Base-by-base conservation (phyloP, 139 green algal species). In the Chlamydomonas urium region DNA sequence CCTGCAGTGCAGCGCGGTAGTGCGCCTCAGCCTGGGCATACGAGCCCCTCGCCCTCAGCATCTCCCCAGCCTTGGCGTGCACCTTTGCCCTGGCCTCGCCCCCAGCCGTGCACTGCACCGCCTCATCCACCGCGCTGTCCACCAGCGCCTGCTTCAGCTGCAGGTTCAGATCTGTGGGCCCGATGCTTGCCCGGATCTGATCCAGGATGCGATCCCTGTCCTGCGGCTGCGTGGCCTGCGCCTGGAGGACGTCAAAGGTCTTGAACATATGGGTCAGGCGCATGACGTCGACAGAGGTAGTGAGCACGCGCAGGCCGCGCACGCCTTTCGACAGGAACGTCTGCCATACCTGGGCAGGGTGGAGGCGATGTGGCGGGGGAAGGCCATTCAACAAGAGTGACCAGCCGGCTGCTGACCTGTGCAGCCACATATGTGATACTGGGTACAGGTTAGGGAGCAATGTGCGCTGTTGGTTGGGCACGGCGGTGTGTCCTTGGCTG, bases 1-100 rank as follows among this genome's bases (percentile, higher is more conserved):
- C 31, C 1, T 78, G 63, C 50, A 73, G 50, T 24, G 65, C 65
- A 47, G 67, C 47, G 38, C 72, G 4, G 14, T 47, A 60, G 62
- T 72, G 34, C 36, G 70, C 45, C 37, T 35, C 35, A 4, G 21
- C 29, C 65, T 78, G 42, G 10, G 8, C 14, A 14, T 50, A 50
- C 42, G 8, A 14, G 10, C 42, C 10, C 10, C 14, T 50, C 10
- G 42, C 42, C 10, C 42, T 24, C 42, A 50, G 42, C 42, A 50
- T 8, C 14, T 50, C 42, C 14, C 10, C 42, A 24, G 42, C 42
- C 42, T 50, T 50, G 42, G 10, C 14, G 14, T 14, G 42, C 42
- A 50, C 14, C 14, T 24, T 14, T 50, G 42, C 42, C 10, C 8
- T 8, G 8, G 42, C 14, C 10, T 8, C 42, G 42, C 10, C 42